Evolutionary conservation across 768 basidiomycete genomes (phyloP), one percentile per base, ranked within the genome.

Genomic region (Amanita jacksonii): DNA sequence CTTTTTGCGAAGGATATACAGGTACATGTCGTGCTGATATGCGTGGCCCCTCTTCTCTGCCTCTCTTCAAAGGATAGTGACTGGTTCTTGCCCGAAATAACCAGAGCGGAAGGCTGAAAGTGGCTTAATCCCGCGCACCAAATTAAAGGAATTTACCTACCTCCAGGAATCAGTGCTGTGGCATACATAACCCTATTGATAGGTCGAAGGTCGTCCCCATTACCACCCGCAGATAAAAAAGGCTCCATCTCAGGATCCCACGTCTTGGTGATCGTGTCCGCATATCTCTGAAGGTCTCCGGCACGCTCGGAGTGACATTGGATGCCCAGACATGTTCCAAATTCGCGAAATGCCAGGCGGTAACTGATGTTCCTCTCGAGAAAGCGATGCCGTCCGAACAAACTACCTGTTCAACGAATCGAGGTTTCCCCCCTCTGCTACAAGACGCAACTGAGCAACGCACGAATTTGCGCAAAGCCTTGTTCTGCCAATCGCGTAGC

Each of bases 131-230:
- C 16, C 3, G 9, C 13, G 5, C 19, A 38, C 15, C 20, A 8
- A 3, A 3, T 38, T 12, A 9, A 19, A 15, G 27, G 12, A 41
- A 31, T 8, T 10, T 7, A 41, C 28, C 16, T 28, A 31, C 39
- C 39, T 31, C 28, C 39, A 28, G 39, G 39, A 41, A 41, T 31
- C 12, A 41, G 31, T 18, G 39, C 39, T 9, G 39, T 18, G 15
- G 39, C 39, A 31, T 41, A 41, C 39, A 41, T 41, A 18, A 28
- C 39, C 39, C n/a, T 41, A 13, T 41, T 41, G 13, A 41, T 41
- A 19, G 39, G 39, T 19, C 18, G 39, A 19, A 41, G 39, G 23
- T 40, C 39, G 13, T 27, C 39, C 9, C 20, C 39, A 15, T 28
- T 15, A n/a, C n/a, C 35, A 8, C 35, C 35, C 16, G 23, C 18